These are phyloP conservation scores for Epichloe sp. DNA, from an alignment of 2,329 filamentous ascomycete species.

Conservation along the genomic window DNA sequence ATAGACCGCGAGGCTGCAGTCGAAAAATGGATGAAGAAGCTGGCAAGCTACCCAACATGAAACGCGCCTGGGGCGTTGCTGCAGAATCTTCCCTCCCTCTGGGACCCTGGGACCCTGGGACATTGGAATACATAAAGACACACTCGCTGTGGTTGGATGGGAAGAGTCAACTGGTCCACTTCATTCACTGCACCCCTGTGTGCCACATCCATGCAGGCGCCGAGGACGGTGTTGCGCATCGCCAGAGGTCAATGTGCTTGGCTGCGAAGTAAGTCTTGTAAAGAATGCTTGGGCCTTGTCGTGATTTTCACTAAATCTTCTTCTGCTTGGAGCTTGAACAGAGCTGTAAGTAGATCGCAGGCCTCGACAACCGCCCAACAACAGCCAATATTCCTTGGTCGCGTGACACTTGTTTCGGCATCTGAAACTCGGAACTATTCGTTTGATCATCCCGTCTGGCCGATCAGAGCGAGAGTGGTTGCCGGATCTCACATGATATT, in stretches of 20 bases:
- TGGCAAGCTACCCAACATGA: constrained; percentile 26
- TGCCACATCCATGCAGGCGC: too few relatives aligned
- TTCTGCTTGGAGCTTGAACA: neutral
- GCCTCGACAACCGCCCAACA: neutral
- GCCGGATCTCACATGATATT: neutral
- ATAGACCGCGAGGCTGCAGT: neutral
- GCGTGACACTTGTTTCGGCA: neutral
- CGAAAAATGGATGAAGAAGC: neutral
- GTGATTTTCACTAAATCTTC: neutral
- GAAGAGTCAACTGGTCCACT: constrained; percentile 9
- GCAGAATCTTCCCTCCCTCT: constrained; percentile 26
- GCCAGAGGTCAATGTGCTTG: too few relatives aligned
- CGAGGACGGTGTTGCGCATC: too few relatives aligned
- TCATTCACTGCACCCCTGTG: neutral
- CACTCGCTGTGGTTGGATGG: constrained; percentile 12
- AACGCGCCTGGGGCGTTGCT: constrained; percentile 37
- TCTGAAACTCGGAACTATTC: constrained; percentile 10
- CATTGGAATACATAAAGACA: constrained; percentile 20
- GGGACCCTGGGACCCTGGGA: neutral
- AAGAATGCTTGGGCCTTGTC: neutral
- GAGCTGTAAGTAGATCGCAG: too few relatives aligned
- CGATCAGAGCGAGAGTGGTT: neutral
- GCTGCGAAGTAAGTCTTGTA: too few relatives aligned
- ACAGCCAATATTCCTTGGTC: constrained; percentile 1
- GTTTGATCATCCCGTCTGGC: constrained; percentile 16